Conservation (phyloP, 2,329 filamentous ascomycete species). For the Coniochaeta prunicola region DNA sequence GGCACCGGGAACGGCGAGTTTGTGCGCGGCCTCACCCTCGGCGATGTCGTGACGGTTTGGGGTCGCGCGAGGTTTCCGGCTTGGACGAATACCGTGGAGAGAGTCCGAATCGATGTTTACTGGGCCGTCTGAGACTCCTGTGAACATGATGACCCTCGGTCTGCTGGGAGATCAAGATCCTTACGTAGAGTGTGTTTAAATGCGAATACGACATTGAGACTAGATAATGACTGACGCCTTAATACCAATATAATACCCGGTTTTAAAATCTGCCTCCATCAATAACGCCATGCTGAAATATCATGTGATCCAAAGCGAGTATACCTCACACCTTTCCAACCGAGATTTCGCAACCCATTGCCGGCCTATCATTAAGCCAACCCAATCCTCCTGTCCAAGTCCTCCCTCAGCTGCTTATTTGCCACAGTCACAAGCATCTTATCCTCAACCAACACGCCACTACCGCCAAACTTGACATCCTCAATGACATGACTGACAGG, state of each 20-base stretch:
- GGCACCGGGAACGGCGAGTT: conserved; percentile 47
- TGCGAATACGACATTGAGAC: not conserved
- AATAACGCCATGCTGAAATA: not conserved
- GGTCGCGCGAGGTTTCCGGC: conserved; percentile 47
- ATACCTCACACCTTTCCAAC: not conserved
- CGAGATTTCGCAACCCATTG: too few relatives aligned
- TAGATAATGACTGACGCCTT: not conserved
- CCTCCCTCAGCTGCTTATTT: conserved; percentile 19
- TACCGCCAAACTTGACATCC: not conserved
- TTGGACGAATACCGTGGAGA: conserved; percentile 46
- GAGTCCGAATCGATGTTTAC: conserved; percentile 47
- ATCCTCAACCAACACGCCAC: conserved; percentile 1
- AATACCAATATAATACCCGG: not conserved
- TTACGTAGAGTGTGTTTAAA: not conserved
- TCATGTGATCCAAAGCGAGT: not conserved
- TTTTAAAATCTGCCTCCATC: not conserved
- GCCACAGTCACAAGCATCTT: conserved; percentile 8
- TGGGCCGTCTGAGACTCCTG: conserved; percentile 41
- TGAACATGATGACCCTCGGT: not conserved
- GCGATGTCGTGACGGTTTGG: conserved; percentile 57
- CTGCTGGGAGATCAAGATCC: not conserved
- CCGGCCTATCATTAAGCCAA: not conserved
- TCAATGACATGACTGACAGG: not conserved
- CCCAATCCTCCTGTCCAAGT: conserved; percentile 15
- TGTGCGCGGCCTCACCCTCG: conserved; percentile 46